Evolutionary conservation across 2,329 filamentous ascomycete species (phyloP).

Genomic region (Xylariomycetidae sp.): DNA sequence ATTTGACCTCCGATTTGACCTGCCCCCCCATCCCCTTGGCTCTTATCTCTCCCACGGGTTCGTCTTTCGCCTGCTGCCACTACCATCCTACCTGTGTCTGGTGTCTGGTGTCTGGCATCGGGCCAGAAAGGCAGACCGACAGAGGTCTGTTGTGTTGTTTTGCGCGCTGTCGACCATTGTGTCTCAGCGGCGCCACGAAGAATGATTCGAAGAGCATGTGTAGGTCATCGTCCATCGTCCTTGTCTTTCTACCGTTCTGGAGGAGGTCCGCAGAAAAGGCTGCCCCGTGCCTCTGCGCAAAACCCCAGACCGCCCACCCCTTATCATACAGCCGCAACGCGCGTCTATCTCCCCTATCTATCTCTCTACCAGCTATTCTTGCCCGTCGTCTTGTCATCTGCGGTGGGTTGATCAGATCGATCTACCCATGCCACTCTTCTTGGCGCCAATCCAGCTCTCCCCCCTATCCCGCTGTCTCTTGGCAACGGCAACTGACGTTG

Average conservation of each 20-base stretch:
- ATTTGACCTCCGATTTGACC: neutral
- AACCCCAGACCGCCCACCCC: no score
- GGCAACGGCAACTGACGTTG: slow-evolving; percentile 26
- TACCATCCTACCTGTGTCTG: no score
- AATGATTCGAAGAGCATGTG: slow-evolving; percentile 22
- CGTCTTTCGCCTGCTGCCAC: no score
- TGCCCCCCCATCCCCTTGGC: no score
- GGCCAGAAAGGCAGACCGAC: no score
- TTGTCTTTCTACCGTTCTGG: no score
- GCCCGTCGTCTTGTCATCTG: slow-evolving; percentile 4
- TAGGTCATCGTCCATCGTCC: slow-evolving; percentile 15
- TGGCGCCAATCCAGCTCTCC: slow-evolving; percentile 27
- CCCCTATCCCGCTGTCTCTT: slow-evolving; percentile 22
- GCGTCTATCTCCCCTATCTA: no score
- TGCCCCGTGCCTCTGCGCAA: no score
- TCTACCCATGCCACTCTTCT: slow-evolving; percentile 18
- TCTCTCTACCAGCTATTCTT: slow-evolving; percentile 5
- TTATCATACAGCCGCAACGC: no score
- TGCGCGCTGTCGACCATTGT: slow-evolving; percentile 10
- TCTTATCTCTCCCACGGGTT: no score
- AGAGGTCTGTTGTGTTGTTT: no score
- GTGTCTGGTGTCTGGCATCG: slow-evolving; percentile 2
- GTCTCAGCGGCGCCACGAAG: slow-evolving; percentile 17
- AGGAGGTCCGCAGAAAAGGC: no score
- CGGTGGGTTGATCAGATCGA: slow-evolving; percentile 12